These are phyloP conservation scores for Alternaria triticimaculans DNA, from an alignment of 2,329 filamentous ascomycete species.

Conservation along the genomic window DNA sequence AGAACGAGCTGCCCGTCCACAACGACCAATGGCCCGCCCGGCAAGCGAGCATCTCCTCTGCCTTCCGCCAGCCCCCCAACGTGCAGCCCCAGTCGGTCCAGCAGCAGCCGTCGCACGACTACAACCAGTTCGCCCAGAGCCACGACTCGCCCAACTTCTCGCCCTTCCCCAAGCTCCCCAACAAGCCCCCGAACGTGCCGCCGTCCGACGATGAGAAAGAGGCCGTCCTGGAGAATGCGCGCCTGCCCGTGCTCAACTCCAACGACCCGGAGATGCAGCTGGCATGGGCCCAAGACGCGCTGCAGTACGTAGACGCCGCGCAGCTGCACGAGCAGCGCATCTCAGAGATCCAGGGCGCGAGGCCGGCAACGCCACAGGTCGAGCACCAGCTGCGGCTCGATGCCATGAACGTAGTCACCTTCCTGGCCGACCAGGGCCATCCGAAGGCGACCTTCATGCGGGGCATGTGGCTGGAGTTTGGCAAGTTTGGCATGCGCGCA, in stretches of 20 bases:
- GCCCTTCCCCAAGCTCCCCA: constrained; percentile 84
- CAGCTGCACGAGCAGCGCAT: constrained; percentile 78
- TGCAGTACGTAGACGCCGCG: constrained; percentile 86
- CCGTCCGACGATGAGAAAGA: constrained; percentile 95
- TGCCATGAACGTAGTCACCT: constrained; percentile 88
- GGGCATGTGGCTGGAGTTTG: constrained; percentile 97
- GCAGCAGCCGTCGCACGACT: constrained; percentile 44
- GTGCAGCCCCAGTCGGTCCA: constrained; percentile 41
- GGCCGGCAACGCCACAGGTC: constrained; percentile 80
- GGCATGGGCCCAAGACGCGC: constrained; percentile 91
- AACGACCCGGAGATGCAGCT: constrained; percentile 97
- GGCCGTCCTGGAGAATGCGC: constrained; percentile 82
- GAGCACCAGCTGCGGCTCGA: constrained; percentile 89
- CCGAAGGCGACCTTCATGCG: constrained; percentile 93
- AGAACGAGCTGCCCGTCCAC: constrained; percentile 27
- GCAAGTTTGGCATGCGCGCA: constrained; percentile 86
- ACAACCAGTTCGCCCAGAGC: constrained; percentile 47
- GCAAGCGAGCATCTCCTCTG: constrained; percentile 46
- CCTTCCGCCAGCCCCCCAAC: constrained; percentile 46
- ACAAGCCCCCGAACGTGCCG: constrained; percentile 84
- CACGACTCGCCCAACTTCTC: constrained; percentile 79
- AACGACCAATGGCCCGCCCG: constrained; percentile 41
- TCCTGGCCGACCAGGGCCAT: constrained; percentile 88
- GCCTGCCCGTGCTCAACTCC: constrained; percentile 83
- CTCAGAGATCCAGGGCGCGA: constrained; percentile 61